Conservation (phyloP, 192 early-diverging fungal species). For the Coemansia sp. region DNA sequence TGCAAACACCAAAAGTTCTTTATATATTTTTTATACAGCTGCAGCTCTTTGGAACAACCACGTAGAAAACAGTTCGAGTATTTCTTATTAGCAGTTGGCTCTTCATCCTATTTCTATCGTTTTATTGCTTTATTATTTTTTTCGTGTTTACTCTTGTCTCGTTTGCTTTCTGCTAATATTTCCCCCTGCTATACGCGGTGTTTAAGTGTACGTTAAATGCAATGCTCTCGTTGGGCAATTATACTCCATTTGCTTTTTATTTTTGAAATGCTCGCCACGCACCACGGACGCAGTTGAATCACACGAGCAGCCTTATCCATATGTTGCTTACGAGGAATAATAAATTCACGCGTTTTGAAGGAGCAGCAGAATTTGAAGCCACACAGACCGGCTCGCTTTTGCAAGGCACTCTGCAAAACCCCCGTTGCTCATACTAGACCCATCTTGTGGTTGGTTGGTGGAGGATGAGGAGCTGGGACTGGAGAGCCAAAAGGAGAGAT, state of each 20-base stretch:
- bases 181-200: not conserved
- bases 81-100: not conserved
- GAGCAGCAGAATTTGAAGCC: not conserved
- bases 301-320: not conserved
- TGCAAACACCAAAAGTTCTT: not conserved
- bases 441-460: not conserved
- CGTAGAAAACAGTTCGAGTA: too few relatives aligned
- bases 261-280: not conserved
- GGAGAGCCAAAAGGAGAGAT: not conserved
- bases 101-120: not conserved
- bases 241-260: not conserved
- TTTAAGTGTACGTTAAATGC: slow-evolving; percentile 6
- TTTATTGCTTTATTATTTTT: not conserved
- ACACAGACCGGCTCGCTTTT: too few relatives aligned
- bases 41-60: not conserved
- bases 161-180: too few relatives aligned
- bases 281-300: not conserved
- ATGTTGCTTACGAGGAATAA: not conserved
- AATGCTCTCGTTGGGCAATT: not conserved
- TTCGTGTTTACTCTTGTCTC: not conserved
- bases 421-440: too few relatives aligned
- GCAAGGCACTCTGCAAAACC: too few relatives aligned
- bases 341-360: not conserved
- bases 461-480: too few relatives aligned
- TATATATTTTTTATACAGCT: not conserved